Percentiles rank a stretch among this genome's conserved stretches.
Evolutionary conservation across 2,329 filamentous ascomycete genomes (phyloP).

Genomic region (Fusarium gaditjirri): DNA sequence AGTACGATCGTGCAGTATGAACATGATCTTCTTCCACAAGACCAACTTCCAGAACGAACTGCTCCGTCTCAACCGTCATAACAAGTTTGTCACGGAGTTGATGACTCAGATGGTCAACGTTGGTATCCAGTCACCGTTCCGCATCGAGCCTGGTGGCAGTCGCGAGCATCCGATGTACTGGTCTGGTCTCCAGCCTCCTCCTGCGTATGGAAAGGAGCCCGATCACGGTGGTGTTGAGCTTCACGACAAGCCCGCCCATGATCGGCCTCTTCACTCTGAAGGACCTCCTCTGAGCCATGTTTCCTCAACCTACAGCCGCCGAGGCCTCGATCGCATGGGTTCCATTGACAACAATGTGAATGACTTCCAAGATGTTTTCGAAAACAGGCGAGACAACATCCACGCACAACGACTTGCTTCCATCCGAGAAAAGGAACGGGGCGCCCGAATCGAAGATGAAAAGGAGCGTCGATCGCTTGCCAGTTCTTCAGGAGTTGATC

Average conservation of each 20-base stretch:
- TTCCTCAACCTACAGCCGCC: conserved; percentile 27
- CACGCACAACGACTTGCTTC: conserved; percentile 51
- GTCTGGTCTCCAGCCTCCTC: conserved; percentile 50
- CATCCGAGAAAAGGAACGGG: conserved; percentile 52
- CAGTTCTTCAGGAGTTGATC: conserved; percentile 46
- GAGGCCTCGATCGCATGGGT: conserved; percentile 36
- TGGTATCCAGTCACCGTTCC: conserved; percentile 82
- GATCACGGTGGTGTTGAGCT: conserved; percentile 18
- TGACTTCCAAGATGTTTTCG: conserved; percentile 60
- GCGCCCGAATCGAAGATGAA: conserved; percentile 43
- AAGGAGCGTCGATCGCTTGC: conserved; percentile 40
- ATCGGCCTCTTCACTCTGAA: conserved; percentile 22
- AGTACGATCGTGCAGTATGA: conserved; percentile 86
- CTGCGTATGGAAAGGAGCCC: conserved; percentile 48
- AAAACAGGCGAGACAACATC: conserved; percentile 52
- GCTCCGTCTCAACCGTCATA: conserved; percentile 86
- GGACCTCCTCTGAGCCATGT: conserved; percentile 22
- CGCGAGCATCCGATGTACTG: conserved; percentile 74
- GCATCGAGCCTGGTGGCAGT: conserved; percentile 72
- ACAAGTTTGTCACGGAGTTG: conserved; percentile 92
- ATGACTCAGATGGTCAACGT: conserved; percentile 87
- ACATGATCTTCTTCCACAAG: conserved; percentile 98
- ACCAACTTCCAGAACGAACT: conserved; percentile 96
- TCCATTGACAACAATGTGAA: conserved; percentile 51
- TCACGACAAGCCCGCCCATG: conserved; percentile 14